These are phyloP conservation scores for Marchantia polymorpha DNA, from an alignment of 225 moss, liverwort and hornwort species.

Conservation along the genomic window DNA sequence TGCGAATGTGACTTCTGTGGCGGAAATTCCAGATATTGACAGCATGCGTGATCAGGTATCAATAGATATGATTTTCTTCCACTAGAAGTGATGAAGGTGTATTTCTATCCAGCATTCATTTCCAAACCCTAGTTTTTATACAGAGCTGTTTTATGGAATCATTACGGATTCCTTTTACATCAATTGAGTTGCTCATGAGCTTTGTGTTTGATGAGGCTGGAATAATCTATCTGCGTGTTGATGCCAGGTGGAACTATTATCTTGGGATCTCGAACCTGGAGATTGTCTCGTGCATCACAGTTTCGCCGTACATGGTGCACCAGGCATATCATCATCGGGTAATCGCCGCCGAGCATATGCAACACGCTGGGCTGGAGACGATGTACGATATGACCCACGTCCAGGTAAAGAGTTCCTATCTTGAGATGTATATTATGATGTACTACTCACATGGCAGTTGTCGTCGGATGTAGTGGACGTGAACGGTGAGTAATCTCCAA, in stretches of 20 bases:
- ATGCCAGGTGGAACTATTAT: constrained; percentile 73
- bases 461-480: too few relatives aligned
- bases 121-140: too few relatives aligned
- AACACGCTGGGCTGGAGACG: constrained; percentile 95
- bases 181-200: neutral
- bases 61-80: neutral
- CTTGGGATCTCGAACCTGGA: constrained; percentile 98
- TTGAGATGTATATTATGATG: neutral
- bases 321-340: constrained; percentile 72
- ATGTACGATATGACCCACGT: constrained; percentile 82
- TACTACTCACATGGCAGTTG: neutral
- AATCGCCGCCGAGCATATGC: constrained; percentile 86
- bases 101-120: too few relatives aligned
- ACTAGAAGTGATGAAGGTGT: neutral
- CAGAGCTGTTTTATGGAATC: too few relatives aligned
- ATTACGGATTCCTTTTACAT: neutral
- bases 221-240: neutral
- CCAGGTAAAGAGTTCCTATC: constrained; percentile 51
- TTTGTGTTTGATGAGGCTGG: neutral
- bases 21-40: constrained; percentile 90
- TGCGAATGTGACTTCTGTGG: constrained; percentile 48
- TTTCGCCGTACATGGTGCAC: constrained; percentile 92
- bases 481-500: neutral
- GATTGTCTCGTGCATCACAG: constrained; percentile 94
- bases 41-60: constrained; percentile 68